Conservation (phyloP, 78 protist genomes). For the Corallochytrium limacisporum region DNA sequence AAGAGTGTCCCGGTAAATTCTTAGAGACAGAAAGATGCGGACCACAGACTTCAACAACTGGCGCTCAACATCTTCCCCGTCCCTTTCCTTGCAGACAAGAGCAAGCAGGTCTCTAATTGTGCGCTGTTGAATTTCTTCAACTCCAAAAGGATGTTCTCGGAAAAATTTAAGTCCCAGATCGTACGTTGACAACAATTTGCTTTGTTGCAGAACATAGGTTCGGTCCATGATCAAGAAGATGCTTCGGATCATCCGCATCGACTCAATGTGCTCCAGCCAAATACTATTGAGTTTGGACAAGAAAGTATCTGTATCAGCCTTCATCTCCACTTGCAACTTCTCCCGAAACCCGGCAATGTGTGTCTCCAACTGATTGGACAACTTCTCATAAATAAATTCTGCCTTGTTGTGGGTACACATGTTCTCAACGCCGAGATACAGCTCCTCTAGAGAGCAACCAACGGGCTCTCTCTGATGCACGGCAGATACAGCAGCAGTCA, state of each 20-base stretch:
- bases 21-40: slow-evolving; percentile 31
- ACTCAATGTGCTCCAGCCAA: neutral
- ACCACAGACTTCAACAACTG: slow-evolving; percentile 18
- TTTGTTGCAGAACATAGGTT: slow-evolving; percentile 41
- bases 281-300: neutral
- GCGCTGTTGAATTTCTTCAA: slow-evolving; percentile 17
- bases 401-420: neutral
- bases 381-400: neutral
- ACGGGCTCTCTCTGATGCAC: neutral
- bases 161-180: slow-evolving; percentile 67
- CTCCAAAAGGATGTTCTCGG: slow-evolving; percentile 2
- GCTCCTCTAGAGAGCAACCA: neutral
- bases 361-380: neutral
- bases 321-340: neutral
- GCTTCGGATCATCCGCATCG: slow-evolving; percentile 31
- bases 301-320: neutral
- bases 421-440: neutral
- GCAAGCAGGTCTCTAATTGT: slow-evolving; percentile 22
- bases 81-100: slow-evolving; percentile 45
- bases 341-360: neutral
- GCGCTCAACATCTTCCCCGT: slow-evolving; percentile 33
- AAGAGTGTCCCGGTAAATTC: slow-evolving; percentile 20
- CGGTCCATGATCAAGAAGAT: slow-evolving; percentile 72
- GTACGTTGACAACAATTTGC: slow-evolving; percentile 3
- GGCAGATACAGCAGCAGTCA: neutral